These are phyloP conservation scores for Monosporascus cannonballus DNA, from an alignment of 2,329 filamentous ascomycete genomes.

Conservation along the genomic window DNA sequence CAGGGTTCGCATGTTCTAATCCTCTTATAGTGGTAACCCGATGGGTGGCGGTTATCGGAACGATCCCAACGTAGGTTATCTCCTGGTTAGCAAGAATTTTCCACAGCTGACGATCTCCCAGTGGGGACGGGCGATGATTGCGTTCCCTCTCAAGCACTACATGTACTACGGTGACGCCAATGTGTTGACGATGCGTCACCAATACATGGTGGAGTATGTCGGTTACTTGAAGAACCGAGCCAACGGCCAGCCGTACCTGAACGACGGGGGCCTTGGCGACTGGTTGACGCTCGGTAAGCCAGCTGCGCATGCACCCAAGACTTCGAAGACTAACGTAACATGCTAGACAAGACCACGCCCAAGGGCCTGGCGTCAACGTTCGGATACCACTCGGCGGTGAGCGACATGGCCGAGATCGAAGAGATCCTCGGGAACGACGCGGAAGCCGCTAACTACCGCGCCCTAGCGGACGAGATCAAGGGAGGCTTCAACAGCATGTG, in stretches of 20 bases:
- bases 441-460: not conserved
- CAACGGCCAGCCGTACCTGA: conserved; percentile 1
- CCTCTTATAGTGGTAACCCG: not conserved
- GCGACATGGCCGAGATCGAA: conserved; percentile 5
- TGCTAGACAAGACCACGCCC: conserved; percentile 1
- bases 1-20: not conserved
- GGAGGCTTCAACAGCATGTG: conserved; percentile 4
- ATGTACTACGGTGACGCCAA: conserved; percentile 6
- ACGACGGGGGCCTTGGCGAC: conserved; percentile 9
- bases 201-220: conserved; percentile 8
- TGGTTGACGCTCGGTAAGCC: conserved; percentile 1
- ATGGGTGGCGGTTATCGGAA: conserved; percentile 7
- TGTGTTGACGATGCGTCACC: conserved; percentile 1
- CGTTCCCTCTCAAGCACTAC: conserved; percentile 5
- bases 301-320: not conserved
- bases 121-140: conserved; percentile 8
- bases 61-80: conserved; percentile 5
- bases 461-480: not conserved
- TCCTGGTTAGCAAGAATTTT: not conserved
- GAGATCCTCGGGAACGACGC: conserved; percentile 3
- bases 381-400: conserved; percentile 4
- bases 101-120: not conserved
- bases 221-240: conserved; percentile 5
- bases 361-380: conserved; percentile 6
- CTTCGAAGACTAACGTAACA: not conserved